phyloP scores from a whole-genome alignment of 192 early-diverging fungal genomes.

The Fimicolochytrium jonesii region DNA sequence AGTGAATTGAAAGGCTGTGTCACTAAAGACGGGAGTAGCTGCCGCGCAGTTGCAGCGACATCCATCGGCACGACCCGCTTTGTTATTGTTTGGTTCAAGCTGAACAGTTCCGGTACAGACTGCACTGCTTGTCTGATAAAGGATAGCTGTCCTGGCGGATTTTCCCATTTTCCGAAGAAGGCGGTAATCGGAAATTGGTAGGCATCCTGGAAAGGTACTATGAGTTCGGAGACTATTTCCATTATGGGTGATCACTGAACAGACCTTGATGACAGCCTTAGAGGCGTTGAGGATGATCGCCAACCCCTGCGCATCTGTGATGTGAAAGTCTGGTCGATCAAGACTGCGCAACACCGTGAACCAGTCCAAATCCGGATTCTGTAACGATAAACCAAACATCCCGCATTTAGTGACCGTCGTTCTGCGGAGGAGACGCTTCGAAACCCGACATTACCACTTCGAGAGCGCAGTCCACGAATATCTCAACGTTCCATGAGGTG shows the following conservation, averaged over 20 bases:
- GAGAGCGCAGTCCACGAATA: conserved; percentile 48
- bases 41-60: conserved; percentile 43
- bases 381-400: conserved; percentile 2
- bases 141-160: conserved; percentile 65
- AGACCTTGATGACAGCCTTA: conserved; percentile 53
- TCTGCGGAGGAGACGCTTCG: neutral
- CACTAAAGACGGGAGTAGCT: conserved; percentile 43
- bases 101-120: conserved; percentile 56
- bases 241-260: no score
- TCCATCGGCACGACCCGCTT: conserved; percentile 55
- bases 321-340: conserved; percentile 59
- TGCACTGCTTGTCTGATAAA: conserved; percentile 60
- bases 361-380: conserved; percentile 63
- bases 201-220: conserved; percentile 41
- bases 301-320: conserved; percentile 54
- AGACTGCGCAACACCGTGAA: conserved; percentile 52
- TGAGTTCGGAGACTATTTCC: no score
- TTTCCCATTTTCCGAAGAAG: conserved; percentile 72
- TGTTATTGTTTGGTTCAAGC: conserved; percentile 42
- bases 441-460: conserved; percentile 44
- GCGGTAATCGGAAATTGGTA: conserved; percentile 63
- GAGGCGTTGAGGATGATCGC: conserved; percentile 59
- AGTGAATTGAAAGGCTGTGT: conserved; percentile 63
- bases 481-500: conserved; percentile 59
- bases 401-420: neutral